Percentiles rank a stretch among this genome's conserved stretches.
Conservation (phyloP, 306 rosid genomes). For the Inga leiocalycina region DNA sequence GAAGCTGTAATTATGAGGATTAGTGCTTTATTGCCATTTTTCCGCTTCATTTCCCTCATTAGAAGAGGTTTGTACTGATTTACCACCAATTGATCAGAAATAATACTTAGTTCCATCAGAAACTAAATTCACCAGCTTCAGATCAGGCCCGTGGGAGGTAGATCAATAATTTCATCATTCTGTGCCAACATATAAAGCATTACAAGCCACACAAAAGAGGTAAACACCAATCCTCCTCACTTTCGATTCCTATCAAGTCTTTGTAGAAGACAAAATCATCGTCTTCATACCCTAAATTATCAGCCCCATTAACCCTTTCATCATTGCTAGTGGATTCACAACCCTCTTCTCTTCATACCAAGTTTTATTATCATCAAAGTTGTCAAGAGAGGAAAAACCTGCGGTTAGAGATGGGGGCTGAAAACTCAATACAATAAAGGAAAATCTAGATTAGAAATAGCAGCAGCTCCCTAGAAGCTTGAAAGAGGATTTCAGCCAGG, state of each 20-base stretch:
- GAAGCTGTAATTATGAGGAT: background rate
- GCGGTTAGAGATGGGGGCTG: background rate
- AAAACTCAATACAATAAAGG: background rate
- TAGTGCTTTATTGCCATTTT: background rate
- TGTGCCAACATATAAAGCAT: background rate
- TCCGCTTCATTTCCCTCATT: background rate
- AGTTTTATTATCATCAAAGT: background rate
- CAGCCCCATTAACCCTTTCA: background rate
- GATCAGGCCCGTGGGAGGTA: background rate
- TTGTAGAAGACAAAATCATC: background rate
- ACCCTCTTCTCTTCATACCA: background rate
- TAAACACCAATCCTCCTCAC: background rate
- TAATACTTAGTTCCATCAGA: background rate
- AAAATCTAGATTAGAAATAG: background rate
- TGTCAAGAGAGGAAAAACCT: background rate
- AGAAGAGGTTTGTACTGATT: background rate
- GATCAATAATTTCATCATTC: background rate
- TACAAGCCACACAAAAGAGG: constrained; percentile 7
- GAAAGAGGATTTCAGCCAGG: background rate
- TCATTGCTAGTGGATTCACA: background rate
- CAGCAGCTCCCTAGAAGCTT: background rate
- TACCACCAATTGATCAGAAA: background rate
- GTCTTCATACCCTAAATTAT: background rate
- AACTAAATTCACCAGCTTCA: constrained; percentile 1
- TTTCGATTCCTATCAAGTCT: background rate